These are phyloP conservation scores for Cutaneotrichosporon dermatis DNA, from an alignment of 1,284 basidiomycete genomes.

Conservation along the genomic window DNA sequence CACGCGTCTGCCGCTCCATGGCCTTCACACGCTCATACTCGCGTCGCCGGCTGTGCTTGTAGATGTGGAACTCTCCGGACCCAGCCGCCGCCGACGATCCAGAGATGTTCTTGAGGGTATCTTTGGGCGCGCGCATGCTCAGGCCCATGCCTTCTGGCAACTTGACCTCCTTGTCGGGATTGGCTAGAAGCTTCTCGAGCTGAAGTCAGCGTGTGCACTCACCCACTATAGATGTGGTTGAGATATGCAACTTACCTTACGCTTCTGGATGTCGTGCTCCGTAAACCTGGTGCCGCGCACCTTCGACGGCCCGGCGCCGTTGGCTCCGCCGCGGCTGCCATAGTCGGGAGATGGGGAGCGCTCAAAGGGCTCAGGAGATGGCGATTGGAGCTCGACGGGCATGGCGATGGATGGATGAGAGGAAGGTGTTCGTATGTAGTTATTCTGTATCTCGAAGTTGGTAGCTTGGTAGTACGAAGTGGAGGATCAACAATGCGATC, in stretches of 20 bases:
- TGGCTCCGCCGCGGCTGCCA: neutral
- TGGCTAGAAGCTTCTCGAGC: slow-evolving; percentile 77
- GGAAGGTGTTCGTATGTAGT: neutral
- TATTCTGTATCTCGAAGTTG: too few relatives aligned
- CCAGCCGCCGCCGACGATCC: slow-evolving; percentile 84
- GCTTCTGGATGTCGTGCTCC: slow-evolving; percentile 28
- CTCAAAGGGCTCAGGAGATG: slow-evolving; percentile 15
- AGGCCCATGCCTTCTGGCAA: slow-evolving; percentile 58
- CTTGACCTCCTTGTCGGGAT: slow-evolving; percentile 72
- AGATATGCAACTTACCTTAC: slow-evolving; percentile 21
- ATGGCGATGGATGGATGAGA: neutral
- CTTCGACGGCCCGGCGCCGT: slow-evolving; percentile 11
- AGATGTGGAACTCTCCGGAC: slow-evolving; percentile 95
- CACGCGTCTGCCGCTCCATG: slow-evolving; percentile 75
- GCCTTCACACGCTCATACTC: slow-evolving; percentile 92
- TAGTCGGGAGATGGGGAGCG: slow-evolving; percentile 14
- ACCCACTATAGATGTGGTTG: too few relatives aligned
- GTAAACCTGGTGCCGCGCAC: slow-evolving; percentile 26
- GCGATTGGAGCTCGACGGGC: slow-evolving; percentile 13
- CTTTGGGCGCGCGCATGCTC: slow-evolving; percentile 65
- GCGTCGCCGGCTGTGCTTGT: slow-evolving; percentile 87
- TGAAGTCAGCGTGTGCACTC: slow-evolving; percentile 46
- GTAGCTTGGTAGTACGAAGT: too few relatives aligned
- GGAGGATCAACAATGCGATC: too few relatives aligned
- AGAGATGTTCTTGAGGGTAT: slow-evolving; percentile 99